Evolutionary conservation across 116 monocot genomes (phyloP), one percentile per base, ranked within the genome.

Genomic region (Phalaenopsis hybrid): DNA sequence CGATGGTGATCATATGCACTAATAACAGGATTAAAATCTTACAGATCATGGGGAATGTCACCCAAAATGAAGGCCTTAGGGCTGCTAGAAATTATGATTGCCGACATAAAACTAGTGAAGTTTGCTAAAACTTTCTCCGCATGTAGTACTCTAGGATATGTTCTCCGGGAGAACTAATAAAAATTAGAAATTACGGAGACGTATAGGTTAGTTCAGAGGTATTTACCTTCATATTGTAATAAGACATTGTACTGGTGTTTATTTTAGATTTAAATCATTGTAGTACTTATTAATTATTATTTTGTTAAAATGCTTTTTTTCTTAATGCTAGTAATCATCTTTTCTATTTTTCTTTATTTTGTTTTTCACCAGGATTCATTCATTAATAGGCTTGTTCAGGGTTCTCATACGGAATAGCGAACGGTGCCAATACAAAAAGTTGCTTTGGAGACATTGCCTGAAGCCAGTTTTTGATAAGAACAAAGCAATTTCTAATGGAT

Each of bases 401-500:
- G 51, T 13, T 52, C 77, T 77, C 28, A 77, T 77, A 51, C 77
- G 77, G 25, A 77, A 77, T 51, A 51, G 50, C 13, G 52, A 51
- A 9, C 77, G 77, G 48, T 77, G 77, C 51, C 77, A 77, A 31
- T 51, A 77, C 51, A 77, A 77, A 28, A 51, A 77, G 5, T 77
- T 77, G 77, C 12, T 77, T 49, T 13, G 51, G 77, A 77, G 51
- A 51, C 77, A 77, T 77, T 77, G 77, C 77, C 77, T 77, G 25
- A 77, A 77, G 28, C 51, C 77, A 28, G 12, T 10, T 51, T 52
- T 77, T 6, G 52, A 51, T 25, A 77, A 52, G 5, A 28, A 49
- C 23, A 77, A 18, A 11, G 18, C 15, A 15, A 77, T 5, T 52
- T 31, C 12, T 77, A 15, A 37, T 77, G 77, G 23, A 50, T 51